Base-by-base conservation (phyloP, 148 eudicot genomes). In the Cornus suecica region DNA sequence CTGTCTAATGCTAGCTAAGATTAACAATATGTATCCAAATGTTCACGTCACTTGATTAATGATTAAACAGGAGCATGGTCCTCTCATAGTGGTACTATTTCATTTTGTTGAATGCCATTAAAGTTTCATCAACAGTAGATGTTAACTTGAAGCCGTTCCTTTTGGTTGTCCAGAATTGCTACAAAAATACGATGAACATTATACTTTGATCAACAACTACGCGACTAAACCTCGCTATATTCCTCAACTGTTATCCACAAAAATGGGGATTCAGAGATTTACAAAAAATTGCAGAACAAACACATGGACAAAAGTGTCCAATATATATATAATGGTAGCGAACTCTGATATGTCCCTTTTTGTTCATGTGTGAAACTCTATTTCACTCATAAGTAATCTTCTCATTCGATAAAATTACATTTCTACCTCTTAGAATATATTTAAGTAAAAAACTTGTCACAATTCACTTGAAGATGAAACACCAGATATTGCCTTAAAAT, bases 31-130 rank as follows among this genome's bases (percentile, higher is more conserved):
- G 26, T 27, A 37, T 26, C 18, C 31, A 37, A 73, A 34, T 20
- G 51, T 63, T 41, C 15, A 28, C 56, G 45, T 30, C 62, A 31
- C 4, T 34, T 62, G 32, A 73, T 58, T 63, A 73, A 26, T 62
- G 23, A 73, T 58, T 73, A 60, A 26, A 73, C 4, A 41, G 68
- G 13, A 63, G 58, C 54, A 61, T 23, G 18, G n/a, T 61, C 54
- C 52, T 72, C 30, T 32, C 20, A 60, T n/a, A 66, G 52, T 7
- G n/a, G n/a, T 31, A 31, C 18, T 0, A 72, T 23, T n/a, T 72
- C 56, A 16, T 73, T 26, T n/a, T 22, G 64, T 18, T 10, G 25
- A 45, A 10, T 62, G 13, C 60, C 10, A 41, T 42, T 27, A 41
- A 41, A 14, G 11, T 14, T 41, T 62, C 58, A 48, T 52, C 29